A percentile compares a stretch with the other conserved stretches of the same genome.
Evolutionary conservation across 352 stramenopile genomes (phyloP).

Genomic region (Lagenidium sp.): DNA sequence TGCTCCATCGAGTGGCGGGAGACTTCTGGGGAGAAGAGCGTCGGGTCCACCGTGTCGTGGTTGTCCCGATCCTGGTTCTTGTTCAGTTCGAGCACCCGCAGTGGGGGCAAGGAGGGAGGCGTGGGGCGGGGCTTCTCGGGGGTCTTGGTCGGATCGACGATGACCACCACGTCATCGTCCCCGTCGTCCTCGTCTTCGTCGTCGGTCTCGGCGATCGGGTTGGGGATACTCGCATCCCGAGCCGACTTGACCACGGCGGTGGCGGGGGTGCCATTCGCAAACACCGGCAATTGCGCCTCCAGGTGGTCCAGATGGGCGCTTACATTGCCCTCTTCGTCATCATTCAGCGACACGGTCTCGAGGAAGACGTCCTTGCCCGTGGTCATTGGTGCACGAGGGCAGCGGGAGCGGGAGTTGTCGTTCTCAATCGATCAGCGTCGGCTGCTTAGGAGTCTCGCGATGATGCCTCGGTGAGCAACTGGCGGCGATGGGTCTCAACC

Average conservation of each 20-base stretch:
- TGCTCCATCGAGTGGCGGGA: conserved; percentile 78
- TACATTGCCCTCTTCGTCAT: conserved; percentile 22
- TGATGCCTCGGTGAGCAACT: no score
- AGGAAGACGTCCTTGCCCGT: conserved; percentile 36
- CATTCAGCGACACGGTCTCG: conserved; percentile 71
- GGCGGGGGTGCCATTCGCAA: conserved; percentile 4
- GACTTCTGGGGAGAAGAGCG: conserved; percentile 73
- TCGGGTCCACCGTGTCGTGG: conserved; percentile 67
- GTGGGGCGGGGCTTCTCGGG: conserved; percentile 18
- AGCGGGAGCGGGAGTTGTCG: no score
- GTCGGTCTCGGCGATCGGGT: conserved; percentile 16
- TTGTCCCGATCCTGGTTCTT: conserved; percentile 21
- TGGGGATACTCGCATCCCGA: conserved; percentile 5
- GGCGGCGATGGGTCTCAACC: no score
- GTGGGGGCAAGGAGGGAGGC: conserved; percentile 27
- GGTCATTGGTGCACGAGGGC: no score
- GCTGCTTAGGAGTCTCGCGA: no score
- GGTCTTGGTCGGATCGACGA: conserved; percentile 17
- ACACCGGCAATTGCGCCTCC: conserved; percentile 32
- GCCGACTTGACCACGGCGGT: conserved; percentile 11
- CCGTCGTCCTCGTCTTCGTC: conserved; percentile 12
- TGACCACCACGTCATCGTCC: conserved; percentile 23
- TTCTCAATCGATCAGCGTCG: no score
- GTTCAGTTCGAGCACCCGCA: conserved; percentile 25
- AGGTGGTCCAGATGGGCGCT: conserved; percentile 24